These are phyloP conservation scores for Plasmodium berghei DNA, from an alignment of 169 alveolate genomes.

Conservation along the genomic window DNA sequence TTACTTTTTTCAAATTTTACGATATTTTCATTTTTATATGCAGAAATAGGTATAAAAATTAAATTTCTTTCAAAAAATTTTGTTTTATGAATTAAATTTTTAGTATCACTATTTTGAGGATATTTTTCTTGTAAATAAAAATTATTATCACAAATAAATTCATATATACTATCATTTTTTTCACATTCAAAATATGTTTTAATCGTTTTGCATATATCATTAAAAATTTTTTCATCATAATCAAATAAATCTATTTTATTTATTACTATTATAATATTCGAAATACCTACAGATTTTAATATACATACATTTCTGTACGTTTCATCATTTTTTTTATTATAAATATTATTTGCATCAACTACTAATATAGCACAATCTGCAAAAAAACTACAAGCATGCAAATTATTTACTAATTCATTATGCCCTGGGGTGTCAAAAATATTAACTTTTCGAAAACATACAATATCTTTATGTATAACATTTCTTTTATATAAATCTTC, in stretches of 20 bases:
- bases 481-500: conserved; percentile 23
- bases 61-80: conserved; percentile 18
- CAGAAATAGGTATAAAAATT: conserved; percentile 58
- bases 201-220: conserved; percentile 51
- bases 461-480: conserved; percentile 13
- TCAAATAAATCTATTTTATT: conserved; percentile 82
- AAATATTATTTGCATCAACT: conserved; percentile 80
- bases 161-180: conserved; percentile 40
- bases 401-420: conserved; percentile 81
- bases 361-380: conserved; percentile 82
- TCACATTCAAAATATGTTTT: conserved; percentile 39
- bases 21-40: conserved; percentile 60
- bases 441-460: conserved; percentile 77
- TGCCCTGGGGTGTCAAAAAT: conserved; percentile 87
- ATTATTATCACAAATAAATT: conserved; percentile 62
- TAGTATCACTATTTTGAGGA: background rate
- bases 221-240: conserved; percentile 60
- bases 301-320: conserved; percentile 78
- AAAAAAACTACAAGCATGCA: conserved; percentile 82
- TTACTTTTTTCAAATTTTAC: conserved; percentile 49
- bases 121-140: conserved; percentile 11
- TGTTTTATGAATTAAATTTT: background rate
- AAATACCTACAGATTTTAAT: conserved; percentile 80
- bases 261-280: conserved; percentile 79
- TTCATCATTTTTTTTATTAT: conserved; percentile 78